A percentile compares a stretch with the other conserved stretches of the same genome.
phyloP scores from a whole-genome alignment of 169 alveolate genomes.

The Eimeria maxima region DNA sequence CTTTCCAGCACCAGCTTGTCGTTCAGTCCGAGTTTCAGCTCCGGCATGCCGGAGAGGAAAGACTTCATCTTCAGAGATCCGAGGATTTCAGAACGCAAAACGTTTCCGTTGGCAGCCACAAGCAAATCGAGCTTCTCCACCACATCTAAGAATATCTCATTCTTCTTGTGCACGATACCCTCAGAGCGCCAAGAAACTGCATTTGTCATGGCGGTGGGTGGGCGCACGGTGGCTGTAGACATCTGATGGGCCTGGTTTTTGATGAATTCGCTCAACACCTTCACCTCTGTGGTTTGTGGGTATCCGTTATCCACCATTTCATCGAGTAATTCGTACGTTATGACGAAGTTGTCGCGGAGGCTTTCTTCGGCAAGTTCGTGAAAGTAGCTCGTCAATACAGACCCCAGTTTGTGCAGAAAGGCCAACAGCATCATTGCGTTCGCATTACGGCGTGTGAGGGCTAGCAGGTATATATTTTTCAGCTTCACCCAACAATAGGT shows the following conservation, averaged over 20 bases:
- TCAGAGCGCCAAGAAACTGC: slow-evolving; percentile 97
- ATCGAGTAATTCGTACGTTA: slow-evolving; percentile 99
- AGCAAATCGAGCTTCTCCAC: slow-evolving; percentile 97
- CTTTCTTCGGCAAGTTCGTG: slow-evolving; percentile 99
- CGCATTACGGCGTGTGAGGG: slow-evolving; percentile 89
- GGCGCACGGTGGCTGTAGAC: slow-evolving; percentile 90
- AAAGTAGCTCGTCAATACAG: slow-evolving; percentile 97
- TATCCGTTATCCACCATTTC: slow-evolving; percentile 99
- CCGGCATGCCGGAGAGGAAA: slow-evolving; percentile 99
- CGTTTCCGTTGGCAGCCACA: slow-evolving; percentile 93
- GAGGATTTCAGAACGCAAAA: slow-evolving; percentile 97
- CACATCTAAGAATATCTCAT: slow-evolving; percentile 99
- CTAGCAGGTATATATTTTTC: slow-evolving; percentile 95
- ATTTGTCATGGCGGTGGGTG: slow-evolving; percentile 97
- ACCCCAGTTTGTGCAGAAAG: slow-evolving; percentile 92
- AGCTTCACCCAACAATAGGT: slow-evolving; percentile 98
- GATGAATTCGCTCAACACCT: slow-evolving; percentile 96
- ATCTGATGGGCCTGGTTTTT: slow-evolving; percentile 96
- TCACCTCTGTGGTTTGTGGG: slow-evolving; percentile 96
- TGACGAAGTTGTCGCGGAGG: slow-evolving; percentile 99
- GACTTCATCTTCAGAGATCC: slow-evolving; percentile 98
- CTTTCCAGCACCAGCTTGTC: slow-evolving; percentile 95
- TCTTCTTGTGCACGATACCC: slow-evolving; percentile 98
- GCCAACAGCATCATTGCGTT: slow-evolving; percentile 90
- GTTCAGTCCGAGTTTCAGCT: slow-evolving; percentile 98